Conservation (phyloP, 805 yeast genomes). For the Yamadazyma endophytica region DNA sequence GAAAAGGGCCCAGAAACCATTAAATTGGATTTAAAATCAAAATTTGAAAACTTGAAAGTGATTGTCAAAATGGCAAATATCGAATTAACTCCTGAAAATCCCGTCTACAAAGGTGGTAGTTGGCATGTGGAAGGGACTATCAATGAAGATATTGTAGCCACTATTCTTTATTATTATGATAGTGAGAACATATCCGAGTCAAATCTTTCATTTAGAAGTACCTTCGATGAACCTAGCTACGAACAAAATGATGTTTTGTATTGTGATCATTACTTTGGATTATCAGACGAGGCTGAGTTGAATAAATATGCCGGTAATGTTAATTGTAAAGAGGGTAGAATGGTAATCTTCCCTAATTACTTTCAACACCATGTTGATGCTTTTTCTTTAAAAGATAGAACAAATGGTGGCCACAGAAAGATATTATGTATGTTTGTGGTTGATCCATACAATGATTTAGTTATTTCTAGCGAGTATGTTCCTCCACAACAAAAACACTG, state of each 20-base stretch:
- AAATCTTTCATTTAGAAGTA: slow-evolving; percentile 23
- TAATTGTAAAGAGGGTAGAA: slow-evolving; percentile 19
- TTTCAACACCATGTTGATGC: slow-evolving; percentile 38
- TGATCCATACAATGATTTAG: slow-evolving; percentile 30
- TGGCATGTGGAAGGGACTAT: slow-evolving; percentile 43
- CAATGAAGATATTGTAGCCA: slow-evolving; percentile 40
- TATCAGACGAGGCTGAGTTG: slow-evolving; percentile 26
- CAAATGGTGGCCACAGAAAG: slow-evolving; percentile 34
- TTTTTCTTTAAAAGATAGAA: slow-evolving; percentile 30
- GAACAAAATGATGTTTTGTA: slow-evolving; percentile 28
- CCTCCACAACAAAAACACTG: slow-evolving; percentile 37
- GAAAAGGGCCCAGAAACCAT: slow-evolving; percentile 7
- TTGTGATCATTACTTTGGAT: slow-evolving; percentile 22
- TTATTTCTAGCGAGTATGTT: slow-evolving; percentile 24
- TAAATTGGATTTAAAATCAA: slow-evolving; percentile 10
- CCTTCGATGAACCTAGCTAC: slow-evolving; percentile 28
- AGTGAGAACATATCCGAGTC: slow-evolving; percentile 35
- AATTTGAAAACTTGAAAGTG: slow-evolving; percentile 25
- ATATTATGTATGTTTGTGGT: slow-evolving; percentile 37
- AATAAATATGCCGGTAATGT: slow-evolving; percentile 20
- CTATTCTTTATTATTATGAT: slow-evolving; percentile 38
- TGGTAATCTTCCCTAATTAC: slow-evolving; percentile 35
- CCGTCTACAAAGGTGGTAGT: slow-evolving; percentile 34
- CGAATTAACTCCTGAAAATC: slow-evolving; percentile 37
- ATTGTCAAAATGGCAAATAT: slow-evolving; percentile 39